These are phyloP conservation scores for Mycena crocata DNA, from an alignment of 768 basidiomycete genomes.

Conservation along the genomic window DNA sequence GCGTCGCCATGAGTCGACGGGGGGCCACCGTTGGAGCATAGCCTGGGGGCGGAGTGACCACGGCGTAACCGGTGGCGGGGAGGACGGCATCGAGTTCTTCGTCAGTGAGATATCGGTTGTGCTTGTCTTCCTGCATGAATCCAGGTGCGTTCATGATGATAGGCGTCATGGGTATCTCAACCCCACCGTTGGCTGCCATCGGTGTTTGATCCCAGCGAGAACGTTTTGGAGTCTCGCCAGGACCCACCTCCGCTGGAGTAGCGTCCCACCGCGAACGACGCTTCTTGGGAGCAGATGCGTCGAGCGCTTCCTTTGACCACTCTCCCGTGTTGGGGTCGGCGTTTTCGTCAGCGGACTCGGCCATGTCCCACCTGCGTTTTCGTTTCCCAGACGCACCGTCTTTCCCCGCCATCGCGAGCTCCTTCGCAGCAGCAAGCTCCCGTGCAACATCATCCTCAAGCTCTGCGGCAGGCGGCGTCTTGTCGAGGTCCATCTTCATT, in stretches of 20 bases:
- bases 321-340: constrained; percentile 73
- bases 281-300: constrained; percentile 85
- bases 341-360: constrained; percentile 73
- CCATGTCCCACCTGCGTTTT: constrained; percentile 83
- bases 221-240: constrained; percentile 81
- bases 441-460: constrained; percentile 78
- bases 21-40: constrained; percentile 85
- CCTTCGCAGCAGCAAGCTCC: constrained; percentile 71
- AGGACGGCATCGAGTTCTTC: constrained; percentile 95
- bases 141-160: constrained; percentile 92
- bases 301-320: constrained; percentile 82
- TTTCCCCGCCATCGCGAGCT: constrained; percentile 47
- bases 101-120: constrained; percentile 95
- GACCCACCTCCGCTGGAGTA: constrained; percentile 77
- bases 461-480: constrained; percentile 88
- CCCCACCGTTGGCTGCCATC: constrained; percentile 54
- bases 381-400: constrained; percentile 65
- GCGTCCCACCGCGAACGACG: constrained; percentile 97
- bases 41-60: constrained; percentile 94
- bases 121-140: constrained; percentile 93
- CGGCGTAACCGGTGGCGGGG: constrained; percentile 86
- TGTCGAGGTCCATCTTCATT: constrained; percentile 90
- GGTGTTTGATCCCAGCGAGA: constrained; percentile 99
- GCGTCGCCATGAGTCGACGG: constrained; percentile 70
- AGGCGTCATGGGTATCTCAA: constrained; percentile 76